Conservation (phyloP, 805 yeast genomes). For the Metschnikowia corniflorae region DNA sequence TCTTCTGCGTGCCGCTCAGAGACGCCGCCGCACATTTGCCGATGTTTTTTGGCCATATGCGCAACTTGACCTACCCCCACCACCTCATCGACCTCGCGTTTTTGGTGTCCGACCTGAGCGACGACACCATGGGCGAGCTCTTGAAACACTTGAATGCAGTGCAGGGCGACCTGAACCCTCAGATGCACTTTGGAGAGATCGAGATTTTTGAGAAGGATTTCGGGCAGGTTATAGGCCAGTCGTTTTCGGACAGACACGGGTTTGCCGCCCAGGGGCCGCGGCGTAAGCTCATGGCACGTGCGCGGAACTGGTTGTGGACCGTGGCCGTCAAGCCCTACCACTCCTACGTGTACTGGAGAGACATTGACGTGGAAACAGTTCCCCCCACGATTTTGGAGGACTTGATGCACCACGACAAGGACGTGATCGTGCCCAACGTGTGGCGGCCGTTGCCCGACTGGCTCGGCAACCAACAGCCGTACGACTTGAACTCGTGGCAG, state of each 20-base stretch:
- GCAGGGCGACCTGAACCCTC: conserved; percentile 61
- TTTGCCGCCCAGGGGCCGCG: conserved; percentile 95
- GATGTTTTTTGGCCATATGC: conserved; percentile 82
- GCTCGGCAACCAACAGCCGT: conserved; percentile 81
- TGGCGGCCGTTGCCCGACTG: conserved; percentile 90
- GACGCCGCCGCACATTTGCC: conserved; percentile 90
- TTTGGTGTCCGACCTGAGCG: conserved; percentile 85
- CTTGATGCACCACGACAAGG: conserved; percentile 85
- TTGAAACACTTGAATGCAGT: conserved; percentile 52
- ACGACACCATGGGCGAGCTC: conserved; percentile 74
- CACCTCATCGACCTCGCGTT: conserved; percentile 78
- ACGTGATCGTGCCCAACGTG: conserved; percentile 91
- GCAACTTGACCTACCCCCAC: conserved; percentile 81
- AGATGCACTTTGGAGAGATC: conserved; percentile 73
- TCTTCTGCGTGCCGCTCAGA: conserved; percentile 85
- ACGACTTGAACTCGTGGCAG: conserved; percentile 82
- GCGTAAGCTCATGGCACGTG: conserved; percentile 91
- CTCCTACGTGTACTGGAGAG: conserved; percentile 96
- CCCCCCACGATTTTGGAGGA: conserved; percentile 86
- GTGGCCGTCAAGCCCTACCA: conserved; percentile 89
- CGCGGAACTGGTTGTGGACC: conserved; percentile 89
- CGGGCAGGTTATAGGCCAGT: conserved; percentile 91
- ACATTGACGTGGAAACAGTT: conserved; percentile 92
- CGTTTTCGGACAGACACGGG: conserved; percentile 90
- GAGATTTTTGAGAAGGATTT: conserved; percentile 90